Evolutionary conservation across 306 rosid genomes (phyloP), one percentile per base, ranked within the genome.

Genomic region (Medicago lupulina): DNA sequence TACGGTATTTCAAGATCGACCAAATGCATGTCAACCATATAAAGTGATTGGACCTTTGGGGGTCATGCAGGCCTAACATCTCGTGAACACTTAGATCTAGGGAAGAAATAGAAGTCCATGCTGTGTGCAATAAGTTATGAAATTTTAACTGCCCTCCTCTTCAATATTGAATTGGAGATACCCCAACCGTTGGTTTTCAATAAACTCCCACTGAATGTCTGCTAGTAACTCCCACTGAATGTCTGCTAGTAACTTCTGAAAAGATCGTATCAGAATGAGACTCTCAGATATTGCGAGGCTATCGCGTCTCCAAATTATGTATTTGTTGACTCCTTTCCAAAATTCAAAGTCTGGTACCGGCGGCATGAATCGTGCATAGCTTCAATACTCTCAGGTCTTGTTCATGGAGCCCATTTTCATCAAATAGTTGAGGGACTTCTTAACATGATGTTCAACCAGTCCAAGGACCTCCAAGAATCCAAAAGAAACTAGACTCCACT

Each of bases 311-410:
- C 97, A 19, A 86, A 86, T 79, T 89, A 97, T n/a, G 82, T 95
- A 66, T 95, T 92, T 78, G 97, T 95, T 38, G 99, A 95, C 80
- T 90, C 99, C n/a, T 95, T 95, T 85, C 97, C 99, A 9, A 91
- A 95, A 82, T 80, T 92, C 44, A 95, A 95, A 85, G 92, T 53
- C 40, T 95, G 99, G 99, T 86, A 95, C 63, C 87, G 96, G 74
- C 98, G 92, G 79, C 98, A 95, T 85, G 97, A 85, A 85, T 97
- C 97, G 34, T 95, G 97, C 64, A 89, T 95, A 83, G 97, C 99
- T 64, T 92, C 97, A 55, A 95, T 97, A 18, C 96, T 92, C 67
- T 90, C 97, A 40, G 99, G 99, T 76, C 93, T 92, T 79, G 96
- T 92, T 65, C 97, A 87, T 57, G 99, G 99, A 79, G 90, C 93